Evolutionary conservation across 164 flowering plant genomes (phyloP), one percentile per base, ranked within the genome.

Genomic region (Vitis labrusca): DNA sequence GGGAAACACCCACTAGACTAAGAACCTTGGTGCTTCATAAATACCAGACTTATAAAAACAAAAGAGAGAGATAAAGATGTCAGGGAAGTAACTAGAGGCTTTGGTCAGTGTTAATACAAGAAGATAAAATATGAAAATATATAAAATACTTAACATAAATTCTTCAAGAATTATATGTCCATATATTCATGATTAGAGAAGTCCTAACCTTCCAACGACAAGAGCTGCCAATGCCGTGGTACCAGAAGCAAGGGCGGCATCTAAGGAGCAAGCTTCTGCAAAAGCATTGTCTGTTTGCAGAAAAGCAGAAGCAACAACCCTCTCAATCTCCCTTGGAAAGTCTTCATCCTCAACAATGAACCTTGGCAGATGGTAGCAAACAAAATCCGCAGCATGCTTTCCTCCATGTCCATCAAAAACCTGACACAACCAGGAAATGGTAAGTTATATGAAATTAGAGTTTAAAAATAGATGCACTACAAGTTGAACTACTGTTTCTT

Each of bases 351-450:
- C 86, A 50, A 80, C 54, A 67, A 95, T 95, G 73, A 89, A 86
- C 76, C 85, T 84, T 14, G 89, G 98, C 78, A 95, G 80, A 78
- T 91, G 85, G 67, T 78, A 57, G 78, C 94, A 78, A 61, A 87
- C 98, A 86, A 95, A 95, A 48, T 92, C 91, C 14, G 99, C 99
- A 61, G 99, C 99, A 85, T 93, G 92, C 75, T 85, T 91, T 57
- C 99, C 99, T 59, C 96, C 97, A 84, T 95, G 99, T 16, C 99
- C 99, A 82, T 95, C 99, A 83, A 95, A 95, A 61, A 91, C 88
- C 96, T 90, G 76, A 61, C 44, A 59, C 23, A 70, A 66, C 47
- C 62, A 77, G 64, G 19, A 64, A 32, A 50, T 14, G 13, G 57
- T 29, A 63, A 19, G 17, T 11, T 14, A 14, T 44, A 5, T 51